phyloP scores from a whole-genome alignment of 345 rosid genomes.

The Firmiana major region DNA sequence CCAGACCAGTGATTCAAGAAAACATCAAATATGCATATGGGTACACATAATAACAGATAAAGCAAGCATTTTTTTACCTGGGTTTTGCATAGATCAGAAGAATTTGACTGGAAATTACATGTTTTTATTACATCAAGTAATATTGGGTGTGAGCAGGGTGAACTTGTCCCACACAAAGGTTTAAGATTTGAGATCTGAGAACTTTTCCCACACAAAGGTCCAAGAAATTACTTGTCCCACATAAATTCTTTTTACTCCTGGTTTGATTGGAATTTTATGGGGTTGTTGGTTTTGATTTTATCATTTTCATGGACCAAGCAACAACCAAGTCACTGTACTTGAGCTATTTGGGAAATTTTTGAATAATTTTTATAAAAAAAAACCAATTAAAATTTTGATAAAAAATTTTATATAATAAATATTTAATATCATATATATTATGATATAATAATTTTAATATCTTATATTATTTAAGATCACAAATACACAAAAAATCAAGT shows the following conservation, averaged over 20 bases:
- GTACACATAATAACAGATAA: neutral
- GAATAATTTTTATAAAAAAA: too few relatives aligned
- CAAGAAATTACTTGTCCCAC: too few relatives aligned
- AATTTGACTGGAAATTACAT: neutral
- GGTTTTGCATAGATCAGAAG: neutral
- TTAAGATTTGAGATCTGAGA: too few relatives aligned
- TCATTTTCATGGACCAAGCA: neutral
- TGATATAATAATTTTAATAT: too few relatives aligned
- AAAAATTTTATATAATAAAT: too few relatives aligned
- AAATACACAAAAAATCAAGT: too few relatives aligned
- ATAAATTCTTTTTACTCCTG: too few relatives aligned
- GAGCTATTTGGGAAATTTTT: neutral
- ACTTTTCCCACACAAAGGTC: too few relatives aligned
- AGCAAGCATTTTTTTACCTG: slow-evolving; percentile 4
- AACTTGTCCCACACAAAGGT: neutral
- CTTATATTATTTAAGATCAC: too few relatives aligned
- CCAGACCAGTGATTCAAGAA: neutral
- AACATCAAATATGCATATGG: neutral
- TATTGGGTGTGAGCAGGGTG: neutral
- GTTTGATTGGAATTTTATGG: neutral
- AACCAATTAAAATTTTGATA: too few relatives aligned
- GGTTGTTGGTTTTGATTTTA: neutral
- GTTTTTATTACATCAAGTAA: neutral
- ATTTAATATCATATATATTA: too few relatives aligned
- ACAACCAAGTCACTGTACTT: neutral